Conservation (phyloP, 345 rosid genomes). For the Linum lewisii region DNA sequence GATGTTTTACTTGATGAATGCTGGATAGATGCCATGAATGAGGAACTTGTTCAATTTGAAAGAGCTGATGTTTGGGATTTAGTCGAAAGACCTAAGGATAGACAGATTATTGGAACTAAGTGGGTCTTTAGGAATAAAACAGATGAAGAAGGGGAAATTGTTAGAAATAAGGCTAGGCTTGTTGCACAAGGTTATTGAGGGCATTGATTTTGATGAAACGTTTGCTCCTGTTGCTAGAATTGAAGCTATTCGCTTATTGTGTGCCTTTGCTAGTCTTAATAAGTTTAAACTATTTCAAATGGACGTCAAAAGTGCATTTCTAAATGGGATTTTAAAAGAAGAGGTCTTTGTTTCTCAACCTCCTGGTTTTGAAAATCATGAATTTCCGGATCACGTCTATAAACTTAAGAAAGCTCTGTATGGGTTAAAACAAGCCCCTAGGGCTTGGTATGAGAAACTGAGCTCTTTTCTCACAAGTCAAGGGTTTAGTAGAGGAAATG, state of each 20-base stretch:
- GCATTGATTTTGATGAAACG: neutral
- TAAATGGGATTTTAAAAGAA: neutral
- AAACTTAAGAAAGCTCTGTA: neutral
- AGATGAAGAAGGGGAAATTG: neutral
- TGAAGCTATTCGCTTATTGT: neutral
- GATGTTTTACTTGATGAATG: neutral
- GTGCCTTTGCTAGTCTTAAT: neutral
- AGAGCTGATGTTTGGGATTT: neutral
- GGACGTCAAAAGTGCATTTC: neutral
- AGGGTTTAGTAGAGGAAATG: neutral
- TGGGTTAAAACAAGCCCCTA: neutral
- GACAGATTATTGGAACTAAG: neutral
- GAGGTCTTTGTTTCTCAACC: neutral
- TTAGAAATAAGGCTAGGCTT: neutral
- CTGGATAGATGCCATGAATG: neutral
- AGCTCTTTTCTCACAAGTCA: neutral
- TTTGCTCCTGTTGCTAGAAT: neutral
- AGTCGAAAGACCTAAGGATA: neutral
- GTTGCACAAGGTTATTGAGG: neutral
- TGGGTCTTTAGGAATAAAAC: neutral
- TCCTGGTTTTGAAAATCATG: neutral
- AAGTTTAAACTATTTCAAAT: neutral
- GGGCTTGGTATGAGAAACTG: neutral
- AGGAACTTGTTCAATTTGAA: neutral
- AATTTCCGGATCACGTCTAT: neutral